Base-by-base conservation (phyloP, 495 filamentous ascomycete species). In the Daldinia bambusicola region DNA sequence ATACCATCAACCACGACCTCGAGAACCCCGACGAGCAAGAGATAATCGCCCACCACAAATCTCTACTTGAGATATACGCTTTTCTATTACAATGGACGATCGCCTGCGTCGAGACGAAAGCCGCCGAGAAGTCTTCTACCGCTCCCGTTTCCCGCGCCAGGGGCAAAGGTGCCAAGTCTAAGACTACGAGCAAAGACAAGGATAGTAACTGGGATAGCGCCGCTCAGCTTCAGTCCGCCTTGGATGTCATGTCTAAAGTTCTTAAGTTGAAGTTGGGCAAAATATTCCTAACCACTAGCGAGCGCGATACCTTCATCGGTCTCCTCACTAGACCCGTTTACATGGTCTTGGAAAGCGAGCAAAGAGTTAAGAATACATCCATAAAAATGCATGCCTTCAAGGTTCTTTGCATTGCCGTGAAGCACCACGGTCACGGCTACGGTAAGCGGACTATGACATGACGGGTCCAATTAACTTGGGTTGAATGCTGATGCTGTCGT, bases 361-460 rank as follows among this genome's bases (percentile, higher is more conserved):
- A 93, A 78, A 87, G 96, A 57, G 91, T 95, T 53, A 99, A 98
- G 83, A 93, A 86, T 74, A 97, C 92, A 45, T 83, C 91, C 13
- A 92, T 98, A 64, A 89, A 93, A 55, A 98, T 98, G 96, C 93
- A 98, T 80, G 89, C 91, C 38, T 98, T 98, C 83, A 97, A 97
- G 79, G 95, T 98, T 20, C 85, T 98, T 4, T 98, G 96, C 76
- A 93, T 98, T 60, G 94, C 95, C 34, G 90, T 98, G 48, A 99
- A 99, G 80, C 95, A 99, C 76, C 96, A 99, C 78, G 95, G 96
- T 3, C 95, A 99, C 78, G 95, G 90, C 66, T 98, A 97, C 77
- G 94, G 94, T 97, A 86, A 66, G 86, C 34, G 16, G 26, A 18
- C 20, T 13, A 10, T 16, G 52, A 14, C 12, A n/a, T n/a, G n/a